A percentile compares a stretch with the other conserved stretches of the same genome.
These are phyloP conservation scores for Xanthoconium stramineum DNA, from an alignment of 768 basidiomycete species.

Conservation along the genomic window DNA sequence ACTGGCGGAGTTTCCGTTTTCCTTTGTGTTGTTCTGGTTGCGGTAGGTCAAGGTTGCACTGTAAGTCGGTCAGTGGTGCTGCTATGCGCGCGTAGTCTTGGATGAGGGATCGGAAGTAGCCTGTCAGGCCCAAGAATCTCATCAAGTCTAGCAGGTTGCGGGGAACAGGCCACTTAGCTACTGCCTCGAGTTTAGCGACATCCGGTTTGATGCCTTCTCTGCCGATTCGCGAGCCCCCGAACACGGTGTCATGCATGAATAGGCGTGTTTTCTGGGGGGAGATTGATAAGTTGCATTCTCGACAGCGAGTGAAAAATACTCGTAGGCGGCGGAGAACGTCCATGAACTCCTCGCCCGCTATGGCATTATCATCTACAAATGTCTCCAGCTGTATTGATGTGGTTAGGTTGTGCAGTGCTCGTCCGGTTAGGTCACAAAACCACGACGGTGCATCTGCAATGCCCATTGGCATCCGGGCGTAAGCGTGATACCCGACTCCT, in stretches of 20 bases:
- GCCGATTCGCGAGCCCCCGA: neutral
- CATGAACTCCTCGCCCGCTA: neutral
- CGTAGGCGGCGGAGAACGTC: neutral
- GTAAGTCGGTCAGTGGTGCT: neutral
- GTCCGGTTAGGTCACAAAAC: neutral
- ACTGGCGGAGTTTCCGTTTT: neutral
- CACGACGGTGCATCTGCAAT: conserved; percentile 35
- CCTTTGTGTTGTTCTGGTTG: neutral
- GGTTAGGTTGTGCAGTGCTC: neutral
- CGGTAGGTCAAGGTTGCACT: neutral
- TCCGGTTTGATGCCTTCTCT: conserved; percentile 1
- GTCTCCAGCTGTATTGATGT: neutral
- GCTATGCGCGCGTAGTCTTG: neutral
- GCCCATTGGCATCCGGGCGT: conserved; percentile 39
- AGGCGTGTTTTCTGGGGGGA: conserved; percentile 1
- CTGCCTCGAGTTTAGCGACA: neutral
- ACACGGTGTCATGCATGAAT: conserved; percentile 6
- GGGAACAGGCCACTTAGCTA: conserved; percentile 3
- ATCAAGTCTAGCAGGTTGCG: neutral
- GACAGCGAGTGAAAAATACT: neutral
- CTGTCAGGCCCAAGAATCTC: conserved; percentile 7
- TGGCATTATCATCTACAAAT: neutral
- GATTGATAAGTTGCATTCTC: conserved; percentile 1
- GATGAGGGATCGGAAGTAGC: conserved; percentile 8
- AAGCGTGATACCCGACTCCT: conserved; percentile 37